Evolutionary conservation across 1,139 yeast species (phyloP).

Genomic region (Meyerozyma elateridarum): DNA sequence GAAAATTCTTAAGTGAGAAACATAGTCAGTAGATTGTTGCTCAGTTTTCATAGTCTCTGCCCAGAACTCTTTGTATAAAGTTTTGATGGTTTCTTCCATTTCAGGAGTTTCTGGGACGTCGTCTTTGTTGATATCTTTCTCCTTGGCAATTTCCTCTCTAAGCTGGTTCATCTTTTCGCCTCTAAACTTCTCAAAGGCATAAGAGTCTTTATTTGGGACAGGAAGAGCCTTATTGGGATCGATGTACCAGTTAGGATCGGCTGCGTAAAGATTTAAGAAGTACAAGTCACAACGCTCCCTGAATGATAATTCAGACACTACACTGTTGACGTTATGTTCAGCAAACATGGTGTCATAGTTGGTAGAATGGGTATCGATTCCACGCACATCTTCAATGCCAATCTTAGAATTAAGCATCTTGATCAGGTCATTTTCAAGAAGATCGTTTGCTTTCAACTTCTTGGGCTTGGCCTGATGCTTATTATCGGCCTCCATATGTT

Average conservation of each 20-base stretch:
- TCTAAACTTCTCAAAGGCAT: conserved; percentile 9
- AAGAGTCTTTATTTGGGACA: conserved; percentile 14
- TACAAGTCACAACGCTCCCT: conserved; percentile 27
- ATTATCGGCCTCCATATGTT: no score
- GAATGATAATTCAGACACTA: conserved; percentile 19
- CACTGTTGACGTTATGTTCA: conserved; percentile 19
- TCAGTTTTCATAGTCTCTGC: conserved; percentile 8
- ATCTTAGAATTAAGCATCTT: not conserved
- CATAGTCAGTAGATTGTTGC: conserved; percentile 12
- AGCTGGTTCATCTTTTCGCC: conserved; percentile 8
- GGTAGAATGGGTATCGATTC: conserved; percentile 18
- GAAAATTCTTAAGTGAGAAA: conserved; percentile 13
- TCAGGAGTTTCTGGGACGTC: conserved; percentile 5
- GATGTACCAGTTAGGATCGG: conserved; percentile 23
- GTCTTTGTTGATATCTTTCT: conserved; percentile 10
- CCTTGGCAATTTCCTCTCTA: conserved; percentile 8
- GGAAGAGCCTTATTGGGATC: conserved; percentile 19
- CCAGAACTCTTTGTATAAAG: conserved; percentile 7
- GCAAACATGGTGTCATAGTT: conserved; percentile 20
- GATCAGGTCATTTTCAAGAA: conserved; percentile 1
- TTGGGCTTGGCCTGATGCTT: no score
- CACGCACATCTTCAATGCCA: conserved; percentile 15
- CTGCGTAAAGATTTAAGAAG: conserved; percentile 21
- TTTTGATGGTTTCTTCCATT: conserved; percentile 1
- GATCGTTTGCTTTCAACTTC: not conserved